phyloP scores from a whole-genome alignment of 106 monocot genomes.

The Dendrobium huoshanense region DNA sequence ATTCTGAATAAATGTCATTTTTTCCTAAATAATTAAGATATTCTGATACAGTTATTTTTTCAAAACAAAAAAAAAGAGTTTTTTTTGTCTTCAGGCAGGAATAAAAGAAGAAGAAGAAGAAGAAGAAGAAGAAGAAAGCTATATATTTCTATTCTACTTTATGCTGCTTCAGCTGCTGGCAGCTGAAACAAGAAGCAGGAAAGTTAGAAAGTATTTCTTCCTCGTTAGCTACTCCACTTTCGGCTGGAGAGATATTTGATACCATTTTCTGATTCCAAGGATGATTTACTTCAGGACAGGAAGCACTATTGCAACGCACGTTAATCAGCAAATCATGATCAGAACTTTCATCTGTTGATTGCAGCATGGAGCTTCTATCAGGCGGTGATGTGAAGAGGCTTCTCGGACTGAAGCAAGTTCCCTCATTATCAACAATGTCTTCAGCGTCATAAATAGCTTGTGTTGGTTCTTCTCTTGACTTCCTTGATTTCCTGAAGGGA shows the following conservation, averaged over 20 bases:
- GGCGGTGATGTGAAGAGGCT: constrained; percentile 26
- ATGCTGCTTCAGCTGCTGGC: too few species aligned
- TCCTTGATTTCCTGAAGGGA: not conserved
- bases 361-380: constrained; percentile 15
- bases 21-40: too few species aligned
- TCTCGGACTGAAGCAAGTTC: constrained; percentile 36
- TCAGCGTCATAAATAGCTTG: constrained; percentile 9
- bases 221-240: constrained; percentile 24
- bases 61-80: not conserved
- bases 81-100: too few species aligned
- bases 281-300: constrained; percentile 15
- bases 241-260: constrained; percentile 11
- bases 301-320: too few species aligned
- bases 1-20: too few species aligned
- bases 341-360: constrained; percentile 25
- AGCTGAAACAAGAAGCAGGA: not conserved
- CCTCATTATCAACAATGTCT: constrained; percentile 19
- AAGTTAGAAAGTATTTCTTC: constrained; percentile 25
- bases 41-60: not conserved
- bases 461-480: constrained; percentile 1
- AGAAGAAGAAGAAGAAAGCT: too few species aligned
- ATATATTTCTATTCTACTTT: not conserved
- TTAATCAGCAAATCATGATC: constrained; percentile 54
- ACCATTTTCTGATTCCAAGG: constrained; percentile 26
- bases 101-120: too few species aligned